These are phyloP conservation scores for Baorangia bicolor DNA, from an alignment of 768 basidiomycete genomes.

Conservation along the genomic window DNA sequence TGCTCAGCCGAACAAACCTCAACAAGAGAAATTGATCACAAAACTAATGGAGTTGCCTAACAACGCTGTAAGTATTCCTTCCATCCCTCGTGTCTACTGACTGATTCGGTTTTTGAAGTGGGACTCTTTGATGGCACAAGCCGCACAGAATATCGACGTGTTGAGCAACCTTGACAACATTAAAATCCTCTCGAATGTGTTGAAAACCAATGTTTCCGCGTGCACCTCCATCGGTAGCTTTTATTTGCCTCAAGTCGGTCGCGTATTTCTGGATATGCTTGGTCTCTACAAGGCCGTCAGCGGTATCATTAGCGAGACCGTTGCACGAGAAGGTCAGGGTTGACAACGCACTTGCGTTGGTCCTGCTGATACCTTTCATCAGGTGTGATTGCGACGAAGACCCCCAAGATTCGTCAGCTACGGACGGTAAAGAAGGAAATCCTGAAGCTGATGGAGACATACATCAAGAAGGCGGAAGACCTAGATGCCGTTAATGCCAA, in stretches of 20 bases:
- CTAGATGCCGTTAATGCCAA: conserved; percentile 88
- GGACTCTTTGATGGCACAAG: conserved; percentile 97
- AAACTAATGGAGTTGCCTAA: conserved; percentile 98
- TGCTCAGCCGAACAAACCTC: conserved; percentile 95
- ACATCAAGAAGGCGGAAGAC: conserved; percentile 96
- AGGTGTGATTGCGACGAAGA: conserved; percentile 93
- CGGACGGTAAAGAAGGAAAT: conserved; percentile 99
- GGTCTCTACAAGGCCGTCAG: conserved; percentile 97
- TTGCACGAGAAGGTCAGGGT: conserved; percentile 74
- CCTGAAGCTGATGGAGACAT: conserved; percentile 94
- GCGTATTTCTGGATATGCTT: conserved; percentile 97
- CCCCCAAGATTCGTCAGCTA: conserved; percentile 90
- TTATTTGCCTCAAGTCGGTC: conserved; percentile 95
- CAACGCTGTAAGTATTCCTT: conserved; percentile 69
- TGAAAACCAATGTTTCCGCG: conserved; percentile 98
- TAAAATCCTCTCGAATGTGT: conserved; percentile 92
- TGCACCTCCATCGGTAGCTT: conserved; percentile 97
- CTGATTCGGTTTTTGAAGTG: conserved; percentile 53
- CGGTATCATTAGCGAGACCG: conserved; percentile 91
- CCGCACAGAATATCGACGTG: conserved; percentile 89
- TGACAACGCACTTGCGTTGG: not conserved
- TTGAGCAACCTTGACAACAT: conserved; percentile 89
- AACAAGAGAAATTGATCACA: conserved; percentile 91
- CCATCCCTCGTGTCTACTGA: not conserved
- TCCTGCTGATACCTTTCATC: conserved; percentile 9